Base-by-base conservation (phyloP, 768 basidiomycete genomes). In the Lyophyllum decastes region DNA sequence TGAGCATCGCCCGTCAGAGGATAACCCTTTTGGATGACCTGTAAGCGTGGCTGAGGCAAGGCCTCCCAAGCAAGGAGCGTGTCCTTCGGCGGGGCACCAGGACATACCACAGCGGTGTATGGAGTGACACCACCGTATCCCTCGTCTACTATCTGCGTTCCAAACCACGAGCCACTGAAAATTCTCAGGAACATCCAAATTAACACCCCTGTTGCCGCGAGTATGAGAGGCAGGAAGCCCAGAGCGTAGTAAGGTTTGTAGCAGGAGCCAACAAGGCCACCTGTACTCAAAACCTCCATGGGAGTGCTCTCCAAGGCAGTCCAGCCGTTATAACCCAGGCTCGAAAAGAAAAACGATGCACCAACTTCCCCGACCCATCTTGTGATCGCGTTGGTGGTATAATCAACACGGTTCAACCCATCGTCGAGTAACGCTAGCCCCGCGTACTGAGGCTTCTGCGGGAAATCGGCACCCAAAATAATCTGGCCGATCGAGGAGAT, bases 291-390 rank as follows among this genome's bases (percentile, higher is more conserved):
- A 16, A 67, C 60, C 4, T 46, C 47, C 2, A 67, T n/a, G 0
- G 60, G 48, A 17, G 46, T 9, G n/a, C 49, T 52, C 9, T 55
- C 47, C 2, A 41, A 50, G 9, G 63, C 66, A 5, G 63, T 60
- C 63, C 60, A 67, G 22, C 61, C 66, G 26, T 65, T 67, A 48
- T 62, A 65, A 10, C 57, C 61, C n/a, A 62, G 14, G 41, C 61
- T 63, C 1, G 54, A 54, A 4, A 51, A 47, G 11, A 59, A n/a
- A 43, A 49, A 54, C 6, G 66, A 65, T 19, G 60, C 64, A 8
- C 64, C 66, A 14, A 64, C 59, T 49, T 60, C 38, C 0, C 62
- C 64, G 2, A 53, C 55, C 64, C 62, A 67, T 47, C 34, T 38
- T 16, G 57, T 53, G 6, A 49, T 35, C 5, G 25, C 12, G 21